These are phyloP conservation scores for Alternaria conjuncta DNA, from an alignment of 2,329 filamentous ascomycete genomes.

Conservation along the genomic window DNA sequence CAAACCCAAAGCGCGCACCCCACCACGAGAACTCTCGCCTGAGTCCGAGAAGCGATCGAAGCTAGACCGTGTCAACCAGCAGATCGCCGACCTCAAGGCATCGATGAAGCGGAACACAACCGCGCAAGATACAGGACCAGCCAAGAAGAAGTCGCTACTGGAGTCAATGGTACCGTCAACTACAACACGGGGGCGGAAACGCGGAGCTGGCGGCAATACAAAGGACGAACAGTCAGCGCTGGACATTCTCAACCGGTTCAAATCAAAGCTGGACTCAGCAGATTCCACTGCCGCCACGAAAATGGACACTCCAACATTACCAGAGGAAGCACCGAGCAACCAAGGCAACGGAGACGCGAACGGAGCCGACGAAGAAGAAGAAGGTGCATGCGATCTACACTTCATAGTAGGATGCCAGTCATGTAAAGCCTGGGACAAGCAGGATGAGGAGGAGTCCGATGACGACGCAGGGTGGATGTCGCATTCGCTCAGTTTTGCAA, in stretches of 20 bases:
- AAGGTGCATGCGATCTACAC: conserved; percentile 82
- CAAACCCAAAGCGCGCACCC: conserved; percentile 26
- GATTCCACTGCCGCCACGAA: conserved; percentile 45
- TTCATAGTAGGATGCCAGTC: conserved; percentile 96
- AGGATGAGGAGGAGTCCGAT: conserved; percentile 64
- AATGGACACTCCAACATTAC: conserved; percentile 35
- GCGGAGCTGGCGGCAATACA: conserved; percentile 64
- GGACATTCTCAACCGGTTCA: conserved; percentile 79
- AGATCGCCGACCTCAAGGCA: conserved; percentile 80
- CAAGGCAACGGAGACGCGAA: conserved; percentile 3
- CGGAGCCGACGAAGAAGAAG: conserved; percentile 38
- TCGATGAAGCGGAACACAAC: conserved; percentile 73
- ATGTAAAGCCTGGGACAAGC: conserved; percentile 84
- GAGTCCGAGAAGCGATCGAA: conserved; percentile 48
- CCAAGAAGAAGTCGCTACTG: conserved; percentile 66
- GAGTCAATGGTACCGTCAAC: conserved; percentile 77
- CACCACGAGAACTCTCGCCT: conserved; percentile 49
- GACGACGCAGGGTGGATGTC: conserved; percentile 78
- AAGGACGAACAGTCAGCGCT: conserved; percentile 62
- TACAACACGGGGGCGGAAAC: conserved; percentile 73
- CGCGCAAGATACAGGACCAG: conserved; percentile 38
- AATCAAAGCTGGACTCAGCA: conserved; percentile 68
- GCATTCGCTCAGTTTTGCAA: conserved; percentile 83
- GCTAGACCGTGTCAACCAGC: conserved; percentile 75
- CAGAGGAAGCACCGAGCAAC: conserved; percentile 25